Evolutionary conservation across 495 filamentous ascomycete species (phyloP), one percentile per base, ranked within the genome.

Genomic region (Gamarada debralockiae): DNA sequence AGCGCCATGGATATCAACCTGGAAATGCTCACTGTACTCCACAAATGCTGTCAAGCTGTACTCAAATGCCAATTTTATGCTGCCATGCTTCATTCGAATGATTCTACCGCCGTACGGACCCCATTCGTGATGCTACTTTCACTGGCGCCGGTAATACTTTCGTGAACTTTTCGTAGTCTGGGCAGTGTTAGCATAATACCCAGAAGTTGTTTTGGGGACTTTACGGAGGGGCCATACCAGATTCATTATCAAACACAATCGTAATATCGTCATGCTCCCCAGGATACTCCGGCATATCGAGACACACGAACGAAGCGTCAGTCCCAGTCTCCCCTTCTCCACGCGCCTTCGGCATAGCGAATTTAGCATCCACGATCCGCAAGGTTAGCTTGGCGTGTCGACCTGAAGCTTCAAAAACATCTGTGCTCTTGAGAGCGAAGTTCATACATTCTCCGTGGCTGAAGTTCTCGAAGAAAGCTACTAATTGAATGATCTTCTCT

Each of bases 191-290:
- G 57, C 41, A 48, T 2, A 8, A 9, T 40, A 27, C 23, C 12
- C 21, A 43, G 3, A 9, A 33, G 24, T 29, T 37, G 13, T 10
- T 24, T 14, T 39, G 14, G 36, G 5, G 36, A 15, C 14, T 18
- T 14, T 5, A 34, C n/a, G n/a, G 29, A 12, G 3, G 23, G 33
- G 47, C 79, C 87, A 67, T 73, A 96, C 90, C 87, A 60, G 78
- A 66, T 63, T 85, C 85, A 23, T 70, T 82, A 38, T 95, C 89
- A 73, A 96, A 96, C 21, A 81, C 62, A 60, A 96, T 85, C 20
- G 82, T 73, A 60, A 96, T 86, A 70, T 96, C 91, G 68, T 95
- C 91, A 66, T 95, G 89, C 69, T 95, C 90, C 17, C 86, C 84
- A 0, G 90, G 86, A 70, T 92, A 90, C 48, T 95, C 91, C 3